Conservation (phyloP, 495 filamentous ascomycete species). For the Podospora bellae-mahoneyi region DNA sequence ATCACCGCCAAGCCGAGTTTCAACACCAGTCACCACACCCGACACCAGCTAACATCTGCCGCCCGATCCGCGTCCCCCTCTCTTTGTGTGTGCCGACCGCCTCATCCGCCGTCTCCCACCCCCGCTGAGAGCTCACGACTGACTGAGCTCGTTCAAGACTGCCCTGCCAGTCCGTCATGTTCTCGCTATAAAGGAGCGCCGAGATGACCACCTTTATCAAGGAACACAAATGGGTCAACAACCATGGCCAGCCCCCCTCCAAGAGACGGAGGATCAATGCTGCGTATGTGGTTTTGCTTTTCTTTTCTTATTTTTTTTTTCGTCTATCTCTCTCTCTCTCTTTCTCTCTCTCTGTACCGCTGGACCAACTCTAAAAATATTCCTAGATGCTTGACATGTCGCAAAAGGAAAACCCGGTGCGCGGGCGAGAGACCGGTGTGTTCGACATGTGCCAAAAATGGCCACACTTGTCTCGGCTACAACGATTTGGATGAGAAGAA, state of each 20-base stretch:
- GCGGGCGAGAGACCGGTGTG: slow-evolving; percentile 73
- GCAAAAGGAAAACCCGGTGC: slow-evolving; percentile 79
- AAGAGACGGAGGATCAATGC: slow-evolving; percentile 79
- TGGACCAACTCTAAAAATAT: slow-evolving; percentile 25
- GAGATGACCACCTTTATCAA: slow-evolving; percentile 45
- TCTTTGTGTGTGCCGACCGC: background rate
- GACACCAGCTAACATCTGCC: slow-evolving; percentile 4
- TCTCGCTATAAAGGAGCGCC: slow-evolving; percentile 29
- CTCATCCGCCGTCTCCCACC: slow-evolving; percentile 2
- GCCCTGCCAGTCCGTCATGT: slow-evolving; percentile 27
- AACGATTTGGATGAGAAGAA: slow-evolving; percentile 49
- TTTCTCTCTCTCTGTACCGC: slow-evolving; percentile 1
- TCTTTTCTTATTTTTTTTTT: slow-evolving; percentile 12
- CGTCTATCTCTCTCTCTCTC: slow-evolving; percentile 21
- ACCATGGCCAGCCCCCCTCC: slow-evolving; percentile 74
- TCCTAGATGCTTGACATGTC: slow-evolving; percentile 69
- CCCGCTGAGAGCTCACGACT: slow-evolving; percentile 11
- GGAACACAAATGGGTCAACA: slow-evolving; percentile 65
- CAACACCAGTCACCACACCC: slow-evolving; percentile 4
- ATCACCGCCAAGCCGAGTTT: slow-evolving; percentile 11
- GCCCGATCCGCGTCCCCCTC: slow-evolving; percentile 1
- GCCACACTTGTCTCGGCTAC: slow-evolving; percentile 69
- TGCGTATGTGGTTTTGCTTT: slow-evolving; percentile 54
- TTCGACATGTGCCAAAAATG: slow-evolving; percentile 71
- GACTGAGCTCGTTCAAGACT: slow-evolving; percentile 8